Evolutionary conservation across 2,329 filamentous ascomycete species (phyloP), one percentile per base, ranked within the genome.

Genomic region (Diaporthe sp.): DNA sequence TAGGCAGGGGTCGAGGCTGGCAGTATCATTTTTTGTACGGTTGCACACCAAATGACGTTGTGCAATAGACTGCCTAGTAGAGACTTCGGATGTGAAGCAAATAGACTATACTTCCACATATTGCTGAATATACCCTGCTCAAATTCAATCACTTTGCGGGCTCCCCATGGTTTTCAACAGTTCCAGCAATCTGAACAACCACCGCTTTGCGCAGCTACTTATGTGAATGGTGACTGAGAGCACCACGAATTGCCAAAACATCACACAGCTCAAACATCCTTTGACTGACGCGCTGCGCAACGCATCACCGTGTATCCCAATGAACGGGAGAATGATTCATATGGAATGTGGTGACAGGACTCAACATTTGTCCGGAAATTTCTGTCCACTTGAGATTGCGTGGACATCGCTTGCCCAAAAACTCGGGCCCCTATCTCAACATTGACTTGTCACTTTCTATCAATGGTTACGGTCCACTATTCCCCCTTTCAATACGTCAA

Each of bases 381-480:
- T 6, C 35, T 38, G 35, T 12, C 35, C 9, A 12, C 9, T 5
- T 38, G 9, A 10, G 35, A 13, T 10, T 40, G 38, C 25, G 17
- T 47, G 55, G n/a, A 55, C 8, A 19, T 28, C 15, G 19, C 2
- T 15, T 10, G 2, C n/a, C 3, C 4, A 17, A 55, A 50, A 50
- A 69, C 10, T 28, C 42, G 10, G 30, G 55, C 10, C 55, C 33
- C 30, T 50, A 33, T 1, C 28, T 69, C 8, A 25, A 42, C n/a
- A n/a, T n/a, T 6, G 33, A 28, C 54, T 22, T 55, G 50, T 50
- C 47, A 30, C 30, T 69, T 12, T 30, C 66, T 33, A 12, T 19
- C n/a, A 69, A 57, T 28, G 35, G 42, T 19, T 25, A 50, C n/a
- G 66, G 50, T 69, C 19, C 55, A 55, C 25, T 69, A 69, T 6